Percentiles rank a stretch among this genome's conserved stretches.
These are phyloP conservation scores for Houttuynia cordata DNA, from an alignment of 164 flowering plant genomes.

Conservation along the genomic window DNA sequence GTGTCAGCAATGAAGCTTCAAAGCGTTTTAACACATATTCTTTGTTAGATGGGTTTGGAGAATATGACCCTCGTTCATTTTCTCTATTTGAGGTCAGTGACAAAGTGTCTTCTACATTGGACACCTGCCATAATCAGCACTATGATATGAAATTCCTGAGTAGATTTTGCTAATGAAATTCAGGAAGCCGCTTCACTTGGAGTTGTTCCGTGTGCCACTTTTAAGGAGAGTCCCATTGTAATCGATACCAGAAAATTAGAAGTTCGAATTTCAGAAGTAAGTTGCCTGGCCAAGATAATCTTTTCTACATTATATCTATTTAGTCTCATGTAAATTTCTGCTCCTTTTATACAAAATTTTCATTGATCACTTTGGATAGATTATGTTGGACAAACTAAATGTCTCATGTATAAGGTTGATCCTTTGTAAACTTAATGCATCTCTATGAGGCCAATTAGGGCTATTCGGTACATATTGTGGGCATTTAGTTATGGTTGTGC, in stretches of 20 bases:
- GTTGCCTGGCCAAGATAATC: background rate
- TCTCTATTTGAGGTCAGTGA: slow-evolving; percentile 71
- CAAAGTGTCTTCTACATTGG: background rate
- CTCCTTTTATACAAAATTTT: too few species aligned
- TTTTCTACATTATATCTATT: too few species aligned
- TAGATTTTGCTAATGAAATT: background rate
- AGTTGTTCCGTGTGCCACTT: slow-evolving; percentile 49
- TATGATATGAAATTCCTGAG: background rate
- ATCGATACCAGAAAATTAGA: slow-evolving; percentile 49
- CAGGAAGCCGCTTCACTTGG: slow-evolving; percentile 94
- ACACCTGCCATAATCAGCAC: background rate
- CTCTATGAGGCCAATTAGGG: too few species aligned
- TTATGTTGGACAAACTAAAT: too few species aligned
- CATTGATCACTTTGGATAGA: too few species aligned
- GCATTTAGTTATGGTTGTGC: too few species aligned
- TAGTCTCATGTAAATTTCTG: too few species aligned
- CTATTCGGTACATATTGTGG: too few species aligned
- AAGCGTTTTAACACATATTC: slow-evolving; percentile 41
- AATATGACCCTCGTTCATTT: slow-evolving; percentile 82
- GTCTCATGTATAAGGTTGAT: too few species aligned
- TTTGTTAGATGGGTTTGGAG: slow-evolving; percentile 83
- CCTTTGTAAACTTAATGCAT: too few species aligned
- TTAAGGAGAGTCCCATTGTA: slow-evolving; percentile 48
- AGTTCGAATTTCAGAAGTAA: slow-evolving; percentile 57
- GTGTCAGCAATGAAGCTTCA: slow-evolving; percentile 30